Conservation (phyloP, 169 alveolate genomes). For the Plasmodium adleri region DNA sequence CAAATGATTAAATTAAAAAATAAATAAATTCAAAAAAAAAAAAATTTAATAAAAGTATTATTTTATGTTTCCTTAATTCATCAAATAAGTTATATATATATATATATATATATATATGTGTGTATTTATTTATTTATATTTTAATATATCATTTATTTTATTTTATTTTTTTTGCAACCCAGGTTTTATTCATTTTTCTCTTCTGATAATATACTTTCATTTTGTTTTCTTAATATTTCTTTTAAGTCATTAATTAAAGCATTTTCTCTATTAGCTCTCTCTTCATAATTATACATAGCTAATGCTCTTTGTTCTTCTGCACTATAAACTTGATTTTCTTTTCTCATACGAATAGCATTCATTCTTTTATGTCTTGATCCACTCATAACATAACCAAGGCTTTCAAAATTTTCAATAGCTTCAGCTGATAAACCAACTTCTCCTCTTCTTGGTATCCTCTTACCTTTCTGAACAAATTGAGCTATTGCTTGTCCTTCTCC, state of each 20-base stretch:
- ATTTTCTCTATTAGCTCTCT: conserved; percentile 85
- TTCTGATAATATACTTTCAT: conserved; percentile 68
- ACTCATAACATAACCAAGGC: conserved; percentile 95
- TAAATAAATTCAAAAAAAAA: too few species aligned
- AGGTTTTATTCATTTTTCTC: conserved; percentile 8
- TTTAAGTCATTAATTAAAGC: conserved; percentile 86
- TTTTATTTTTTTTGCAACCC: too few species aligned
- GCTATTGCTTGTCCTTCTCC: conserved; percentile 92
- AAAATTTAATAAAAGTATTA: too few species aligned
- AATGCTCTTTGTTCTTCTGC: conserved; percentile 89
- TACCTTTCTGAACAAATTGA: conserved; percentile 90
- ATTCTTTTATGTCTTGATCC: conserved; percentile 91
- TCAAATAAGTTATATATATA: too few species aligned
- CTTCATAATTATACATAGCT: conserved; percentile 87
- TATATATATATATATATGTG: too few species aligned
- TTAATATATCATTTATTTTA: too few species aligned
- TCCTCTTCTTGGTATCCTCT: conserved; percentile 93
- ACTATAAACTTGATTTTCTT: conserved; percentile 89
- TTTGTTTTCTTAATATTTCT: conserved; percentile 81
- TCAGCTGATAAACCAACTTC: conserved; percentile 95
- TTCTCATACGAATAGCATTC: conserved; percentile 93
- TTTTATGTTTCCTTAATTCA: background rate
- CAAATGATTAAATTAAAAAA: too few species aligned
- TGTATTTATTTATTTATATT: too few species aligned
- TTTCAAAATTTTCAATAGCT: conserved; percentile 91